A percentile compares a stretch with the other conserved stretches of the same genome.
These are phyloP conservation scores for Ailanthus altissimus DNA, from an alignment of 345 rosid genomes.

Conservation along the genomic window DNA sequence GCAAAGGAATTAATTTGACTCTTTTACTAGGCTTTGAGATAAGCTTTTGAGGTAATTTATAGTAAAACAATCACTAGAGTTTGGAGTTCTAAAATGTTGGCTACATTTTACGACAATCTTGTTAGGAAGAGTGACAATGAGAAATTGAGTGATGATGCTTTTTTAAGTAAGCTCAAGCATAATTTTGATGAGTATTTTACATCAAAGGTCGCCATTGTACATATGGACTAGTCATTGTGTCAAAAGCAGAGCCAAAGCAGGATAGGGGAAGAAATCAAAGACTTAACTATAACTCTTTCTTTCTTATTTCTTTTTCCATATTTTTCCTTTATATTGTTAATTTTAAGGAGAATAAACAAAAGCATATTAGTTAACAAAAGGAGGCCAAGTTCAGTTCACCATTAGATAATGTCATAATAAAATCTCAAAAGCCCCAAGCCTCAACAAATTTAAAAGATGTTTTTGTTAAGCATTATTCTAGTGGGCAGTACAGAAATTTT, in stretches of 20 bases:
- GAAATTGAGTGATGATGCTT: conserved; percentile 45
- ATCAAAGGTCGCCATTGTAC: conserved; percentile 74
- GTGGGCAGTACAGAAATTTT: too few relatives aligned
- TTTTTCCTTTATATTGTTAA: too few relatives aligned
- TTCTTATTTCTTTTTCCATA: too few relatives aligned
- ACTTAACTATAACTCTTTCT: not conserved
- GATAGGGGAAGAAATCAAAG: not conserved
- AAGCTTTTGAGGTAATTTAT: conserved; percentile 43
- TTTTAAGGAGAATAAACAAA: not conserved
- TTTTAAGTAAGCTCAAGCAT: conserved; percentile 41
- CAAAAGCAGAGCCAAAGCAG: too few relatives aligned
- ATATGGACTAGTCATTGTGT: too few relatives aligned
- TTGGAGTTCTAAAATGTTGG: conserved; percentile 41
- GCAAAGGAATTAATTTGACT: too few relatives aligned
- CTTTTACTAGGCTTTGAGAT: conserved; percentile 46
- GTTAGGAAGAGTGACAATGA: conserved; percentile 42
- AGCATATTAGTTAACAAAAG: not conserved
- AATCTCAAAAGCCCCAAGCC: too few relatives aligned
- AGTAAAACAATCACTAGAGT: conserved; percentile 36
- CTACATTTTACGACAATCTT: conserved; percentile 43
- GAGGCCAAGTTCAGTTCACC: conserved; percentile 27
- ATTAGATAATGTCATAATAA: too few relatives aligned
- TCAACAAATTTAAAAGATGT: too few relatives aligned
- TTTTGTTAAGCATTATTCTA: too few relatives aligned
- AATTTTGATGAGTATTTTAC: conserved; percentile 69